Conservation (phyloP, 176 grass and related monocot genomes). For the Phoenix roebelenii region DNA sequence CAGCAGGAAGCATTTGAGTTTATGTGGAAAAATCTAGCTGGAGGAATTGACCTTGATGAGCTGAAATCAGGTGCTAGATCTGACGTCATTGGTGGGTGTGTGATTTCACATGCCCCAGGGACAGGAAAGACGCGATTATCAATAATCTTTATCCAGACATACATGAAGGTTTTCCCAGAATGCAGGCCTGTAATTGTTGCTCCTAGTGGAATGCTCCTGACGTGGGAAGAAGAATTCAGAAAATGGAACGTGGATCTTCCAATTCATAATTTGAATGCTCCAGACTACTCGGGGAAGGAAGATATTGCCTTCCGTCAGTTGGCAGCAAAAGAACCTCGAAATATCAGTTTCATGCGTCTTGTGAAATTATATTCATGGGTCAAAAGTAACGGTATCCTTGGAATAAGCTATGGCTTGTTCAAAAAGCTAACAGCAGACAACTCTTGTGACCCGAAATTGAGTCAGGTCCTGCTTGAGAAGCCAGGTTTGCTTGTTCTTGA, state of each 20-base stretch:
- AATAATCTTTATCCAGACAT: slow-evolving; percentile 69
- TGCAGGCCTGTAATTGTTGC: slow-evolving; percentile 67
- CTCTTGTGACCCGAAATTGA: slow-evolving; percentile 18
- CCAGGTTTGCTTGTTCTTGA: slow-evolving; percentile 63
- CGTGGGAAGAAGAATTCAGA: slow-evolving; percentile 64
- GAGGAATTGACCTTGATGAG: slow-evolving; percentile 36
- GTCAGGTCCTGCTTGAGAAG: slow-evolving; percentile 36
- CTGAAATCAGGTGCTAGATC: slow-evolving; percentile 5
- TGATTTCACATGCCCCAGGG: slow-evolving; percentile 93
- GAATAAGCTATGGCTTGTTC: slow-evolving; percentile 68
- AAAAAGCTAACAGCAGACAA: slow-evolving; percentile 47
- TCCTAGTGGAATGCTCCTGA: slow-evolving; percentile 44
- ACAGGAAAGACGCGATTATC: slow-evolving; percentile 76
- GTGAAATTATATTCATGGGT: slow-evolving; percentile 66
- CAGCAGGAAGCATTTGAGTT: slow-evolving; percentile 78
- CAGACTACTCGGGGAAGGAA: slow-evolving; percentile 33
- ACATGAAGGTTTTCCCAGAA: slow-evolving; percentile 48
- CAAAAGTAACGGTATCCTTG: slow-evolving; percentile 54
- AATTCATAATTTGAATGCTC: slow-evolving; percentile 57
- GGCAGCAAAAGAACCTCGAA: slow-evolving; percentile 15
- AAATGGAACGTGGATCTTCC: slow-evolving; percentile 69
- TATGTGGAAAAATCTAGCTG: slow-evolving; percentile 69
- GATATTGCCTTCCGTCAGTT: slow-evolving; percentile 26
- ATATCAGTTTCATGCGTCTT: background rate
- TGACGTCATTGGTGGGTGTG: slow-evolving; percentile 53